Conservation (phyloP, 192 early-diverging fungal genomes). For the Coemansia sp. region DNA sequence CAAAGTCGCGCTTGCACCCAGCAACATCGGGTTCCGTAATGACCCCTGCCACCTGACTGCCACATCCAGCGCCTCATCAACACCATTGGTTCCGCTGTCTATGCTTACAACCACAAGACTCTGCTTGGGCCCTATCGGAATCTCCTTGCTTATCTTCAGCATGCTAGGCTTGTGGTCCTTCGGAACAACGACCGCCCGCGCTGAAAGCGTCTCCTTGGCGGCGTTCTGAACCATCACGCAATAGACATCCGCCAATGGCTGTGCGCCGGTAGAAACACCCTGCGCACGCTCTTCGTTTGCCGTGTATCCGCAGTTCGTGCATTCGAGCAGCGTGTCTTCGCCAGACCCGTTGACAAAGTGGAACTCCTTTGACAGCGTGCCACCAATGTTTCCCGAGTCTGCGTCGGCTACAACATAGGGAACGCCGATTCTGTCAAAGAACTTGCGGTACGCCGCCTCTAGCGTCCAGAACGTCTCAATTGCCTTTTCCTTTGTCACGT, state of each 20-base stretch:
- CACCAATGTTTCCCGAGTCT: slow-evolving; percentile 91
- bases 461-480: slow-evolving; percentile 75
- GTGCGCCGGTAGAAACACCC: background rate
- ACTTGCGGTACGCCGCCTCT: slow-evolving; percentile 71
- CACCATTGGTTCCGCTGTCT: background rate
- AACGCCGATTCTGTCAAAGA: slow-evolving; percentile 75
- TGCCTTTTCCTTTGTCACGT: slow-evolving; percentile 66
- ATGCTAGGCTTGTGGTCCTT: slow-evolving; percentile 22
- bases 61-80: background rate
- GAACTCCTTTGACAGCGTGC: slow-evolving; percentile 86
- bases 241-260: slow-evolving; percentile 1
- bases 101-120: slow-evolving; percentile 5
- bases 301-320: slow-evolving; percentile 72
- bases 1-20: background rate
- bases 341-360: slow-evolving; percentile 76
- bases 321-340: slow-evolving; percentile 78
- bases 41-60: slow-evolving; percentile 5
- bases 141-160: slow-evolving; percentile 35
- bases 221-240: slow-evolving; percentile 1
- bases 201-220: background rate
- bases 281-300: slow-evolving; percentile 82
- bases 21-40: background rate
- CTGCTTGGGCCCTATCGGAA: slow-evolving; percentile 15
- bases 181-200: slow-evolving; percentile 18
- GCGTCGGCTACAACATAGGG: slow-evolving; percentile 85